phyloP scores from a whole-genome alignment of 805 yeast genomes.

The Candida germanica region DNA sequence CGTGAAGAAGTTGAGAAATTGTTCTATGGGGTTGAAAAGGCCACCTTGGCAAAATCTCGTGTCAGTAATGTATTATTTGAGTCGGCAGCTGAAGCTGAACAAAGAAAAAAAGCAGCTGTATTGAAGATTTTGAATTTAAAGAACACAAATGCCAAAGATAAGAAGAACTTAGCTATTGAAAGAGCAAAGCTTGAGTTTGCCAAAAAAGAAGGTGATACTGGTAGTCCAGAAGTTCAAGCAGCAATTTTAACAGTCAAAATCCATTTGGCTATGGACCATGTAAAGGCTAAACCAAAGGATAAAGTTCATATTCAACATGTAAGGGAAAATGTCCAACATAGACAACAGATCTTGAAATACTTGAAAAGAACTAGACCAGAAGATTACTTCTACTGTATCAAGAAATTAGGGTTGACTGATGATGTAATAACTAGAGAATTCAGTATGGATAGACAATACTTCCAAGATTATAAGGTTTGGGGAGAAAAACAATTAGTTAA shows the following conservation, averaged over 20 bases:
- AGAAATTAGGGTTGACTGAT: constrained; percentile 85
- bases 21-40: constrained; percentile 72
- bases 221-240: constrained; percentile 94
- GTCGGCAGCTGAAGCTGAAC: constrained; percentile 33
- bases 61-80: constrained; percentile 30
- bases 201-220: constrained; percentile 86
- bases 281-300: constrained; percentile 68
- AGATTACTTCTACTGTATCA: constrained; percentile 80
- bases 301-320: constrained; percentile 63
- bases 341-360: constrained; percentile 81
- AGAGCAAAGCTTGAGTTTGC: constrained; percentile 79
- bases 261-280: constrained; percentile 72
- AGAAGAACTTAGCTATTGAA: constrained; percentile 52
- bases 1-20: constrained; percentile 70
- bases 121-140: constrained; percentile 69
- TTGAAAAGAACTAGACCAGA: constrained; percentile 78
- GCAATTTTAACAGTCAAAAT: constrained; percentile 83
- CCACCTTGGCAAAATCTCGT: constrained; percentile 40
- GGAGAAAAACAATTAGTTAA: constrained; percentile 69
- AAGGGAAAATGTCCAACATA: constrained; percentile 81
- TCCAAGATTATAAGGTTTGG: constrained; percentile 75
- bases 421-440: constrained; percentile 76
- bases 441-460: constrained; percentile 70
- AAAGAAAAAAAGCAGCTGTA: constrained; percentile 63
- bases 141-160: constrained; percentile 63